Evolutionary conservation across 2,329 filamentous ascomycete species (phyloP).

Genomic region (Penicillium rolfsii): DNA sequence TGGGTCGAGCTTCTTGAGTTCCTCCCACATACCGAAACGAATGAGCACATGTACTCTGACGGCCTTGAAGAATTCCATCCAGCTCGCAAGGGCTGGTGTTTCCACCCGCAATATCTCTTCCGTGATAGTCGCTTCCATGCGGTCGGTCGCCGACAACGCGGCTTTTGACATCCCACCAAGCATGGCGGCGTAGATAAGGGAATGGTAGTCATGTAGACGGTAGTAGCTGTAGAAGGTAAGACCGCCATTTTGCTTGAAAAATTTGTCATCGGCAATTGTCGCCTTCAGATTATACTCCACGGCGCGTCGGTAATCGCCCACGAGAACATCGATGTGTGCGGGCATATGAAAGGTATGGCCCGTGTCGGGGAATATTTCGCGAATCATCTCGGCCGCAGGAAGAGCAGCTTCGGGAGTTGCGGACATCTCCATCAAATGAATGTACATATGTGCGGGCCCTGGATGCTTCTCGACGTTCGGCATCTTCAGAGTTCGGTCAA

Average conservation of each 20-base stretch:
- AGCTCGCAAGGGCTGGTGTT: conserved; percentile 75
- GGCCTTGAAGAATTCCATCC: conserved; percentile 71
- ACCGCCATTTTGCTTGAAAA: conserved; percentile 60
- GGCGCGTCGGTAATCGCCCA: conserved; percentile 70
- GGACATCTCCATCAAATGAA: conserved; percentile 77
- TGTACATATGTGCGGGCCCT: conserved; percentile 72
- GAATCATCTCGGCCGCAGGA: conserved; percentile 62
- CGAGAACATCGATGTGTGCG: conserved; percentile 71
- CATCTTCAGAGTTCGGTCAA: conserved; percentile 61
- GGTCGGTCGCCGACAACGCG: conserved; percentile 61
- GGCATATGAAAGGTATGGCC: conserved; percentile 77
- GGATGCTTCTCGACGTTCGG: conserved; percentile 61
- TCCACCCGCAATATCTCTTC: conserved; percentile 65
- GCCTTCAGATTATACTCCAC: conserved; percentile 69
- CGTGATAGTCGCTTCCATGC: conserved; percentile 65
- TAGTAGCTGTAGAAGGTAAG: conserved; percentile 75
- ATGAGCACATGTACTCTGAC: conserved; percentile 70
- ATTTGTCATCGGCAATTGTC: conserved; percentile 69
- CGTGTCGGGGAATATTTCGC: conserved; percentile 66
- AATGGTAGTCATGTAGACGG: conserved; percentile 73
- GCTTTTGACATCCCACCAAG: conserved; percentile 67
- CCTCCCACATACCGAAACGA: conserved; percentile 72
- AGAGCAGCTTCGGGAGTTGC: conserved; percentile 63
- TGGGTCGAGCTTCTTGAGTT: conserved; percentile 61
- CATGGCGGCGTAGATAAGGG: conserved; percentile 75